Base-by-base conservation (phyloP, 345 rosid genomes). In the Microcos paniculata region DNA sequence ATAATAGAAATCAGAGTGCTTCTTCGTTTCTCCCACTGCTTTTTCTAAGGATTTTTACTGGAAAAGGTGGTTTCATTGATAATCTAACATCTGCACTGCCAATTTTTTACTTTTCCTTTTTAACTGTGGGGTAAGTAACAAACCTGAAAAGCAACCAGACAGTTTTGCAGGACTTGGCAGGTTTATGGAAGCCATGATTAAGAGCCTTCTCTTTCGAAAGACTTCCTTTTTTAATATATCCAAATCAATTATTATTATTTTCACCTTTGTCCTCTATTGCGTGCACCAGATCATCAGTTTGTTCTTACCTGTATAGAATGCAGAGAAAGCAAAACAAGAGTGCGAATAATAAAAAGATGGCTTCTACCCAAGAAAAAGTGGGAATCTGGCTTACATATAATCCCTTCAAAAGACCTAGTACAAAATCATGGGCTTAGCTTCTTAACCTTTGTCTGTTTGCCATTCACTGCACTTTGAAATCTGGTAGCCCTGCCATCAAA, bases 11-110 rank as follows among this genome's bases (percentile, higher is more conserved):
- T 71, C 72, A 57, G 78, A 76, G 77, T 79, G 79, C 69, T 48
- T 35, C 72, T 48, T 35, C 72, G 66, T 77, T 79, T 73, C 70
- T 24, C 57, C 65, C 63, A 61, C 35, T 80, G 80, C 69, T 76
- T 78, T 72, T 78, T 76, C 85, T 56, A 56, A 83, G 82, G 88
- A 89, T 85, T 81, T n/a, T 80, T 71, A 73, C 85, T 81, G 85
- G 80, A 69, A 81, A 83, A 84, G 79, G 59, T 57, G 71, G 49
- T 64, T 75, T 80, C 82, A 73, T 77, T 78, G 80, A 82, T 82
- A 71, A 69, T 78, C 73, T 65, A 78, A 40, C 74, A 40, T 42
- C 66, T 62, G 51, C 57, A 30, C 62, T 53, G 48, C 53, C 57
- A 16, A 43, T 40, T 71, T 57, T 12, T 6, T 26, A 19, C 57